A percentile compares a stretch with the other conserved stretches of the same genome.
These are phyloP conservation scores for Cymbopogon citratus DNA, from an alignment of 176 grass and related monocot genomes.

Conservation along the genomic window DNA sequence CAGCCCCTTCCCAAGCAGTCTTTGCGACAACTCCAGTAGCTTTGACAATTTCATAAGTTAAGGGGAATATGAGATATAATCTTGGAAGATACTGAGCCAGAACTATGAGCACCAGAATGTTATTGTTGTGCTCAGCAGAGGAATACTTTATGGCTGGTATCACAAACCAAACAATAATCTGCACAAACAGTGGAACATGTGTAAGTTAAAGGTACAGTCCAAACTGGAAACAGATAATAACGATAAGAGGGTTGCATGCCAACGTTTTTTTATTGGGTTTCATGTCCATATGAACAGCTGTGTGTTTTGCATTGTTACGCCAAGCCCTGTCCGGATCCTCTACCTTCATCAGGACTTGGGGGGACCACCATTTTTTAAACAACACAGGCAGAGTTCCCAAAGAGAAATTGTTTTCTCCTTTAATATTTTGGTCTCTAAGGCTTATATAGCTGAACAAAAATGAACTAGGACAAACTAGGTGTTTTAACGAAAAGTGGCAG, in stretches of 20 bases:
- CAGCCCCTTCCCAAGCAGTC: constrained; percentile 93
- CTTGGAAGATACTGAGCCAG: constrained; percentile 93
- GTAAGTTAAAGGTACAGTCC: constrained; percentile 17
- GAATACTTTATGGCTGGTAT: constrained; percentile 79
- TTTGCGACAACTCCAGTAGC: constrained; percentile 86
- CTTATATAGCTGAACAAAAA: not conserved
- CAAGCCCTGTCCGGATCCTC: not conserved
- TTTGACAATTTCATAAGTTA: constrained; percentile 87
- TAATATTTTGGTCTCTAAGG: not conserved
- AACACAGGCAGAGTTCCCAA: not conserved
- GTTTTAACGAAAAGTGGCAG: not conserved
- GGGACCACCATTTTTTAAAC: not conserved
- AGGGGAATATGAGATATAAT: constrained; percentile 95
- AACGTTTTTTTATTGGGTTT: not conserved
- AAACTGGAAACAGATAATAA: not conserved
- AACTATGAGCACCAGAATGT: constrained; percentile 81
- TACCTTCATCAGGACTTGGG: not conserved
- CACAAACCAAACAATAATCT: constrained; percentile 93
- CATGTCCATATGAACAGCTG: not conserved
- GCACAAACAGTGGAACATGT: constrained; percentile 35
- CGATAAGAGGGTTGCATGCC: not conserved
- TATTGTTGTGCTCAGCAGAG: constrained; percentile 81
- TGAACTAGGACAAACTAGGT: not conserved
- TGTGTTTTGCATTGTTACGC: not conserved
- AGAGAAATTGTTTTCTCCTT: not conserved